Percentiles rank a stretch among this genome's conserved stretches.
These are phyloP conservation scores for Botrytis galanthina DNA, from an alignment of 2,329 filamentous ascomycete species.

Conservation along the genomic window DNA sequence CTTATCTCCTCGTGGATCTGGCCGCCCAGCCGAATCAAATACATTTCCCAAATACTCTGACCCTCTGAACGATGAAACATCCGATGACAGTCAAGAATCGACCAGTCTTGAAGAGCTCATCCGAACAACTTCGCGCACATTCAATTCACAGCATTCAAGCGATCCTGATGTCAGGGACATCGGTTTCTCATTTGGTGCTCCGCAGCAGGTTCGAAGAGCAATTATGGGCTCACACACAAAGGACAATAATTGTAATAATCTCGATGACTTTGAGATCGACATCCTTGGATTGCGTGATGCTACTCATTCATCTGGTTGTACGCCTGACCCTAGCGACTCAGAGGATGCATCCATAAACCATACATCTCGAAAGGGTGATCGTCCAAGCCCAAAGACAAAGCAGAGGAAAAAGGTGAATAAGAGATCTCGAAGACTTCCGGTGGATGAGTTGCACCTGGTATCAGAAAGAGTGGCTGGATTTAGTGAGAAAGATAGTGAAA, in stretches of 20 bases:
- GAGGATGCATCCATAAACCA: background rate
- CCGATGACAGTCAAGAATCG: background rate
- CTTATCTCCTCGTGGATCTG: background rate
- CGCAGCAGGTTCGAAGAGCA: background rate
- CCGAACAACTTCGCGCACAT: background rate
- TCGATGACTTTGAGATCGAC: background rate
- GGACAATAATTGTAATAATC: background rate
- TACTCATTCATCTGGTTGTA: background rate
- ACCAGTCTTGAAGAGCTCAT: slow-evolving; percentile 2
- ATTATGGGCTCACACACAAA: background rate
- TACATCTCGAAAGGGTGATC: background rate
- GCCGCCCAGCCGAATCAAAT: background rate
- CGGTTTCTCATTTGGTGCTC: background rate
- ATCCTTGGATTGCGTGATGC: background rate
- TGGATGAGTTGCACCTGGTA: slow-evolving; percentile 26
- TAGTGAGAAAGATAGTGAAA: slow-evolving; percentile 20
- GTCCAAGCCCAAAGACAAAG: background rate
- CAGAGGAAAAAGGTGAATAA: slow-evolving; percentile 18
- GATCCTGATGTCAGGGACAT: background rate
- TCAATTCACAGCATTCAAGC: background rate
- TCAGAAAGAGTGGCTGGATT: slow-evolving; percentile 20
- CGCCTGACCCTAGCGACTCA: background rate
- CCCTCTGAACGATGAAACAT: background rate
- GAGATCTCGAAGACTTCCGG: slow-evolving; percentile 26
- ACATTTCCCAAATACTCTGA: background rate